Conservation (phyloP, 371 early-diverging fungal genomes). For the Rhizomucor pusillus region DNA sequence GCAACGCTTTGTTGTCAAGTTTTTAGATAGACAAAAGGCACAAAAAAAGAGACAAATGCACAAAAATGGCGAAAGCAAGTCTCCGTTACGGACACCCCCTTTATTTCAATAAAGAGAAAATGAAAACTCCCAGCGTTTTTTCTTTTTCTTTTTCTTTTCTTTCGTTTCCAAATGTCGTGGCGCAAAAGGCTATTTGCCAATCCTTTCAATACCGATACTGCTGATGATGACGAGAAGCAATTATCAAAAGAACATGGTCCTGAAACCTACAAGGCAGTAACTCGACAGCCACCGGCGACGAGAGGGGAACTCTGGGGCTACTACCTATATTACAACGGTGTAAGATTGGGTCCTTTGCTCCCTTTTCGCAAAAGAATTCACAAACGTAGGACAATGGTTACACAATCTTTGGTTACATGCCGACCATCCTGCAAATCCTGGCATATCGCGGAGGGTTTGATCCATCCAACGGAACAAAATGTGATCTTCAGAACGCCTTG, state of each 20-base stretch:
- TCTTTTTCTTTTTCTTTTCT: not conserved
- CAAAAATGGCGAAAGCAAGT: no score
- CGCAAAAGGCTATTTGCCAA: slow-evolving; percentile 8
- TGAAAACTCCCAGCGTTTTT: not conserved
- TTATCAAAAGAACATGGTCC: not conserved
- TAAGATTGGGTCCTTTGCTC: slow-evolving; percentile 4
- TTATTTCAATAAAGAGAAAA: not conserved
- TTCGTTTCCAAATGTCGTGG: not conserved
- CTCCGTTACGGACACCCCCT: not conserved
- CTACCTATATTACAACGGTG: slow-evolving; percentile 53
- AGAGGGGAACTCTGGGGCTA: slow-evolving; percentile 46
- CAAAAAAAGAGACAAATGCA: no score
- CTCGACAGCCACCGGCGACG: slow-evolving; percentile 38
- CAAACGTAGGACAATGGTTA: slow-evolving; percentile 41
- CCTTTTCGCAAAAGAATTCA: not conserved
- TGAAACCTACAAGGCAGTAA: slow-evolving; percentile 10
- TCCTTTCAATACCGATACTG: slow-evolving; percentile 6
- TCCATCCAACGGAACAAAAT: slow-evolving; percentile 24
- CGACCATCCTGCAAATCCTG: slow-evolving; percentile 41
- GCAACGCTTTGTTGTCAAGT: no score
- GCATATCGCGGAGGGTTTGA: slow-evolving; percentile 43
- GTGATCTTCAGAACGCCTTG: slow-evolving; percentile 26
- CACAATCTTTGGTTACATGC: slow-evolving; percentile 43
- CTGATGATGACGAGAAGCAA: not conserved
- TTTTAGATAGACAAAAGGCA: no score